Evolutionary conservation across 768 basidiomycete genomes (phyloP).

Genomic region (Crassisporium funariophilum): DNA sequence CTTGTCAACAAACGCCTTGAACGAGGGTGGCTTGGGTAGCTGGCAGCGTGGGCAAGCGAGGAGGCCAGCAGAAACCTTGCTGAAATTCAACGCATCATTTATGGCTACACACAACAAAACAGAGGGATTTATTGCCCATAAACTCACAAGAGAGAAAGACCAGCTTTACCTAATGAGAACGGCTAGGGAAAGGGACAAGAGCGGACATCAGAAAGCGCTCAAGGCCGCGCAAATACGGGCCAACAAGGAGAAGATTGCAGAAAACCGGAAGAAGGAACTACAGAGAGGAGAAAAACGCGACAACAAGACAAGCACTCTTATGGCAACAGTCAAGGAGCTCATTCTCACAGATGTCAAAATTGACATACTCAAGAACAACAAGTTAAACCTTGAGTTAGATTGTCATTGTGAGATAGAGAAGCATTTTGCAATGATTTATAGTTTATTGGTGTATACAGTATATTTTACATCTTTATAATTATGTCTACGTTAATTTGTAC

Average conservation of each 20-base stretch:
- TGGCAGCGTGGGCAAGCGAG: slow-evolving; percentile 5
- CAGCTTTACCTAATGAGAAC: slow-evolving; percentile 1
- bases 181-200: slow-evolving; percentile 6
- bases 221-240: slow-evolving; percentile 9
- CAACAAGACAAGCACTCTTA: neutral
- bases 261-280: slow-evolving; percentile 4
- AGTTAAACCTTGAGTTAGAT: neutral
- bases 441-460: neutral
- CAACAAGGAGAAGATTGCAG: slow-evolving; percentile 2
- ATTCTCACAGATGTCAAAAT: neutral
- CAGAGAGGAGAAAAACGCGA: neutral
- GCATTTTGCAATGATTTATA: neutral
- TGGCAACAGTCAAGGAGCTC: neutral
- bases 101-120: slow-evolving; percentile 10
- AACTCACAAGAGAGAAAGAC: slow-evolving; percentile 9
- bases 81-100: slow-evolving; percentile 15
- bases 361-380: neutral
- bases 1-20: slow-evolving; percentile 27
- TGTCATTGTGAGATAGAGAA: neutral
- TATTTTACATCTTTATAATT: neutral
- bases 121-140: slow-evolving; percentile 2
- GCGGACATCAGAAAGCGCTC: neutral
- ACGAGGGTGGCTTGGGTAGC: slow-evolving; percentile 26
- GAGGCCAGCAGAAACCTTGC: slow-evolving; percentile 9
- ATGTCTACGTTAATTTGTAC: neutral